These are phyloP conservation scores for Colletotrichum tamarilloi DNA, from an alignment of 2,329 filamentous ascomycete species.

Conservation along the genomic window DNA sequence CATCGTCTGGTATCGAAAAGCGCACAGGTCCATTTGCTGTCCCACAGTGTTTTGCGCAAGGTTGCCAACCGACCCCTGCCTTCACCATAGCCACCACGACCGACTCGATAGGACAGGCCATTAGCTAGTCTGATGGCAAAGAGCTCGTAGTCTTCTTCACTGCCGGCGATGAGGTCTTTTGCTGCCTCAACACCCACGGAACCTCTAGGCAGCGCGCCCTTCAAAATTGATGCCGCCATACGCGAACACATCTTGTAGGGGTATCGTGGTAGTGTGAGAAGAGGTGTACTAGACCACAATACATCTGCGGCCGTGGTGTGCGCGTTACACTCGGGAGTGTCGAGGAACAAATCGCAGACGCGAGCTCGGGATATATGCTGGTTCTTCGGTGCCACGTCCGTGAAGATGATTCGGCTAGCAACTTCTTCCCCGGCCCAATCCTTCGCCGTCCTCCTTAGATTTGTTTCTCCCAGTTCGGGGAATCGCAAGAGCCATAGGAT, in stretches of 20 bases:
- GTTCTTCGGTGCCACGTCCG: conserved; percentile 94
- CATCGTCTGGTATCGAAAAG: conserved; percentile 93
- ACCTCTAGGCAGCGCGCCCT: conserved; percentile 83
- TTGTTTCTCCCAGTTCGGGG: conserved; percentile 89
- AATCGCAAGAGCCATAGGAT: conserved; percentile 97
- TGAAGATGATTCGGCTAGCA: conserved; percentile 89
- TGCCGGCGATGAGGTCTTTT: conserved; percentile 78
- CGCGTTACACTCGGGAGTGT: conserved; percentile 97
- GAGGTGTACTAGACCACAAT: conserved; percentile 93
- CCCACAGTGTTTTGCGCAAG: conserved; percentile 83
- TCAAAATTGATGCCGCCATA: conserved; percentile 95
- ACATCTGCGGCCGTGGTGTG: conserved; percentile 98
- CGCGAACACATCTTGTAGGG: conserved; percentile 99
- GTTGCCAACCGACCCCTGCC: conserved; percentile 79
- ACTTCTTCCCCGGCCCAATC: conserved; percentile 88
- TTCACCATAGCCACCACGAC: conserved; percentile 58
- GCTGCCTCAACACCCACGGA: conserved; percentile 75
- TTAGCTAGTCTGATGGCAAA: conserved; percentile 76
- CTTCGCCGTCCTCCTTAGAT: conserved; percentile 82
- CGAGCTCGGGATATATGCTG: conserved; percentile 93
- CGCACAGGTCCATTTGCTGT: conserved; percentile 85
- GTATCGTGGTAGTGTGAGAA: conserved; percentile 91
- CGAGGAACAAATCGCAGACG: conserved; percentile 93
- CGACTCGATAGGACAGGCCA: conserved; percentile 68
- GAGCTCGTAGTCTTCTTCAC: conserved; percentile 87